phyloP scores from a whole-genome alignment of 441 rosid species.

The Erodium moschatum region DNA sequence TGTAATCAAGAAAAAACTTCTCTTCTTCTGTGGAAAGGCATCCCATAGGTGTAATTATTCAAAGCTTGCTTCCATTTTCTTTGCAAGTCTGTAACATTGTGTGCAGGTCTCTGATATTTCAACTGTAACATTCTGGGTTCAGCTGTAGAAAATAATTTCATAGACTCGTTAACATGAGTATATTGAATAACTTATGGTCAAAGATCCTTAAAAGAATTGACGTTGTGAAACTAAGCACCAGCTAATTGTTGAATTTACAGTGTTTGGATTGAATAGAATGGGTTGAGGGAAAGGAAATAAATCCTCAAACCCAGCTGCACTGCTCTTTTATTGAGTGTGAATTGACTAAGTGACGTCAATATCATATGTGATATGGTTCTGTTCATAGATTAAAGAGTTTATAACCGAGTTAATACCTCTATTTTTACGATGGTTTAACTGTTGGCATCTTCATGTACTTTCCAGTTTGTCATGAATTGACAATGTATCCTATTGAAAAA shows the following conservation, averaged over 20 bases:
- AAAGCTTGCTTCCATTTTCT: slow-evolving; percentile 1
- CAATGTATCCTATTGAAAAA: background rate
- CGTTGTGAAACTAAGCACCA: background rate
- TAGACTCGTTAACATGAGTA: background rate
- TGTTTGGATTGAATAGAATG: background rate
- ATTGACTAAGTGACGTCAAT: background rate
- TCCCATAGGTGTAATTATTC: background rate
- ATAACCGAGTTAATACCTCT: background rate
- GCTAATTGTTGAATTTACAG: background rate
- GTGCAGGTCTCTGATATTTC: background rate
- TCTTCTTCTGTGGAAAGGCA: background rate
- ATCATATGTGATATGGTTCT: background rate
- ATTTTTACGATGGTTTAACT: too few relatives aligned
- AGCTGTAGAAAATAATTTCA: background rate
- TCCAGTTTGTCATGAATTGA: slow-evolving; percentile 5
- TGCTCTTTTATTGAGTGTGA: background rate
- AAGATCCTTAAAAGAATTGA: background rate
- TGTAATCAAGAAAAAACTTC: background rate
- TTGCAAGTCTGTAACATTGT: background rate
- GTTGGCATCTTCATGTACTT: background rate
- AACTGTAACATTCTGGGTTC: too few relatives aligned
- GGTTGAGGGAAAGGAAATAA: background rate
- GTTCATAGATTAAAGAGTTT: background rate
- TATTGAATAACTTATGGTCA: background rate
- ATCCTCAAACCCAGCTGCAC: background rate